Evolutionary conservation across 2,329 filamentous ascomycete species (phyloP).

Genomic region (Pseudogymnoascus pannorum): DNA sequence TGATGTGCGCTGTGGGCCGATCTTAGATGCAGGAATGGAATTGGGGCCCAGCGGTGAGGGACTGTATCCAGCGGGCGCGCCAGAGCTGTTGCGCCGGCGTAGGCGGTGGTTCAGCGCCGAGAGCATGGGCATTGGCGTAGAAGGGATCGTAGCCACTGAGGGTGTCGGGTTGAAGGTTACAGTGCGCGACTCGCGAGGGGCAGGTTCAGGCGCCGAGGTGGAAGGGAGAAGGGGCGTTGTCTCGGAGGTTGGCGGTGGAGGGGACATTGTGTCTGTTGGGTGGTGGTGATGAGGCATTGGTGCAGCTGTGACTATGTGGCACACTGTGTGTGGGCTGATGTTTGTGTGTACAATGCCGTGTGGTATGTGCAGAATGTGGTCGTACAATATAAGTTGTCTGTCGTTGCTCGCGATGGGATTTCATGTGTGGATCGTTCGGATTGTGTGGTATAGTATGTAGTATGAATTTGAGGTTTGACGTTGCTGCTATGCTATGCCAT

Average conservation of each 20-base stretch:
- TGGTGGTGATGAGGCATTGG: slow-evolving; percentile 1
- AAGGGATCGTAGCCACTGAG: slow-evolving; percentile 50
- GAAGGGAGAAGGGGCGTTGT: slow-evolving; percentile 4
- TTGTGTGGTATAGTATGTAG: background rate
- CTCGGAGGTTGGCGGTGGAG: slow-evolving; percentile 3
- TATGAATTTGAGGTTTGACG: background rate
- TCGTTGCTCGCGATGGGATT: background rate
- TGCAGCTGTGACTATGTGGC: background rate
- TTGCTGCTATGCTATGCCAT: slow-evolving; percentile 7
- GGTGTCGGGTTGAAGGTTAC: slow-evolving; percentile 73
- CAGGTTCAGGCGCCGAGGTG: slow-evolving; percentile 14
- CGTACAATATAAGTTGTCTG: background rate
- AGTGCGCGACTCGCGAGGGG: slow-evolving; percentile 10
- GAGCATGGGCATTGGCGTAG: slow-evolving; percentile 49
- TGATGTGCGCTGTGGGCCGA: slow-evolving; percentile 89
- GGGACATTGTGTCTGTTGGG: background rate
- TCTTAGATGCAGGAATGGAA: slow-evolving; percentile 50
- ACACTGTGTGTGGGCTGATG: background rate
- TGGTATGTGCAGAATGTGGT: background rate
- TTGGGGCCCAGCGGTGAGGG: slow-evolving; percentile 32
- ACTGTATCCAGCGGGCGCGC: slow-evolving; percentile 42
- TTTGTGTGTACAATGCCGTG: background rate
- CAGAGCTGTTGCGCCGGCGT: slow-evolving; percentile 76
- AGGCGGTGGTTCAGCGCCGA: slow-evolving; percentile 82
- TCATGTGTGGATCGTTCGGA: too few relatives aligned